phyloP scores from a whole-genome alignment of 768 basidiomycete species.

The Auriculariales sp. region DNA sequence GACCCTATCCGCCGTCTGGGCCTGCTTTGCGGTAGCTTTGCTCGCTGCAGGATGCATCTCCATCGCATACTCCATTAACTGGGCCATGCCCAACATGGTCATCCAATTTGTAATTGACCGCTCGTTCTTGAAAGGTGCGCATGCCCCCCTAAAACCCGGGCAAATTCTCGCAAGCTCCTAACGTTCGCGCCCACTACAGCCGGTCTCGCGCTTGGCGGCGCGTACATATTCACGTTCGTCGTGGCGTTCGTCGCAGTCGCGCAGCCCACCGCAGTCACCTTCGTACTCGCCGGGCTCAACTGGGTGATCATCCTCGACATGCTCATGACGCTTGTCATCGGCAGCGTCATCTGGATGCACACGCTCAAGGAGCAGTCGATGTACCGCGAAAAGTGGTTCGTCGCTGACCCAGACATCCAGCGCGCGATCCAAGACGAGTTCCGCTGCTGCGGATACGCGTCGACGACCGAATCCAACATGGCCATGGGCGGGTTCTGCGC shows the following conservation, averaged over 20 bases:
- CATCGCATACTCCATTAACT: slow-evolving; percentile 55
- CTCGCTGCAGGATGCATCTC: slow-evolving; percentile 51
- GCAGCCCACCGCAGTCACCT: slow-evolving; percentile 52
- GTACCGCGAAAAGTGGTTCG: slow-evolving; percentile 44
- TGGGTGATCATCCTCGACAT: slow-evolving; percentile 55
- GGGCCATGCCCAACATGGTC: slow-evolving; percentile 53
- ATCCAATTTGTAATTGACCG: slow-evolving; percentile 55
- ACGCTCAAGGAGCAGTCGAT: slow-evolving; percentile 58
- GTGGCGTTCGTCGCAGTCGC: slow-evolving; percentile 59
- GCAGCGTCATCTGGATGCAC: slow-evolving; percentile 68
- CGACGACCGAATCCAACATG: slow-evolving; percentile 39
- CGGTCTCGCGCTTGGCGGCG: slow-evolving; percentile 53
- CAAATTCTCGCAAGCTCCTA: slow-evolving; percentile 3
- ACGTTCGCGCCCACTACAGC: slow-evolving; percentile 27
- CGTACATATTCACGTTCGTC: slow-evolving; percentile 49
- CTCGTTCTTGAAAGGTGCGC: slow-evolving; percentile 46
- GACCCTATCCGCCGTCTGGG: slow-evolving; percentile 57
- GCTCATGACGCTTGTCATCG: slow-evolving; percentile 44
- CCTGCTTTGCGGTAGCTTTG: slow-evolving; percentile 51
- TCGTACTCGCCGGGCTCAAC: slow-evolving; percentile 63
- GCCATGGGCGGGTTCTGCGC: slow-evolving; percentile 56
- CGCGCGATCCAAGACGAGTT: slow-evolving; percentile 66
- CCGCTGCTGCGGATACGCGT: slow-evolving; percentile 71
- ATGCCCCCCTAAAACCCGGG: slow-evolving; percentile 9
- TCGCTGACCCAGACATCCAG: slow-evolving; percentile 29